Conservation (phyloP, 2,329 filamentous ascomycete genomes). For the Raffaelea ambrosiae region DNA sequence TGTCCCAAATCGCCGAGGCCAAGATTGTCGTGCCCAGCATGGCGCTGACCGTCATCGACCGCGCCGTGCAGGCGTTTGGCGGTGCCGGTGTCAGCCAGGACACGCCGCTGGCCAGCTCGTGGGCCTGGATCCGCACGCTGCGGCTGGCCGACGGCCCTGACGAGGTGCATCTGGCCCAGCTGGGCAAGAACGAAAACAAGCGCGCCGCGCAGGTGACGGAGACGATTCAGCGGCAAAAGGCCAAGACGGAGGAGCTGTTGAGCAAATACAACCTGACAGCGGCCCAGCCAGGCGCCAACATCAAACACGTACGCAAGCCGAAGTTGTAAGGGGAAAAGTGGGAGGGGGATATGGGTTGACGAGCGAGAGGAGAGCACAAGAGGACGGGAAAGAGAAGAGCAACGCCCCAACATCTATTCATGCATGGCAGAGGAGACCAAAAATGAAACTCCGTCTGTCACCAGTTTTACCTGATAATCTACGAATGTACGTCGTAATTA, state of each 20-base stretch:
- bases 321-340: constrained; percentile 31
- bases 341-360: no score
- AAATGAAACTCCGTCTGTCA: no score
- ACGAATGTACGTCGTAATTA: no score
- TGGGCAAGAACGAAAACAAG: constrained; percentile 74
- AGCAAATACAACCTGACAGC: constrained; percentile 43
- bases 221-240: constrained; percentile 55
- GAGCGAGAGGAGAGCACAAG: neutral
- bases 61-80: constrained; percentile 87
- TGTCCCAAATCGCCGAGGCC: constrained; percentile 90
- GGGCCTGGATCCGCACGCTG: constrained; percentile 72
- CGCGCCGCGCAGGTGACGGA: constrained; percentile 51
- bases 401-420: no score
- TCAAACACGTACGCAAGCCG: constrained; percentile 26
- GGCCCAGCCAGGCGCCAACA: constrained; percentile 43
- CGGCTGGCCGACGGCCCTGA: constrained; percentile 89
- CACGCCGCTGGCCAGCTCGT: constrained; percentile 80
- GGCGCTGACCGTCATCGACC: constrained; percentile 81
- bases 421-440: no score
- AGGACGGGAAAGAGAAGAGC: no score
- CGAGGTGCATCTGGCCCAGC: constrained; percentile 82
- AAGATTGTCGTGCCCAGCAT: constrained; percentile 89
- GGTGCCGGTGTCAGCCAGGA: constrained; percentile 90
- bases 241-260: constrained; percentile 58
- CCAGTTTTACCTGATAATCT: no score